Conservation (phyloP, 306 rosid genomes). For the Prunus fruticosa region DNA sequence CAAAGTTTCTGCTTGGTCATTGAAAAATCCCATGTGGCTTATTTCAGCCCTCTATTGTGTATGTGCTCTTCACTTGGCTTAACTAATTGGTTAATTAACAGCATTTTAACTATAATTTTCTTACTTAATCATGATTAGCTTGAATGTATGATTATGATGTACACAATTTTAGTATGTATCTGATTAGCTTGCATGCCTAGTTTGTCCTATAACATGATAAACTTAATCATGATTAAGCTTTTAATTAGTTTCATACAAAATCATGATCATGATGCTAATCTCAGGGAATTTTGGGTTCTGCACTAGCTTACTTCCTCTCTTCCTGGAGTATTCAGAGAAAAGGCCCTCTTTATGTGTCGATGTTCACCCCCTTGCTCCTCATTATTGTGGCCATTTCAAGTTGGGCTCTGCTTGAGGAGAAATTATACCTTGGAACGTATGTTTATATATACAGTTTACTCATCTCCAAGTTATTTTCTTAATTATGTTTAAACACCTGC, state of each 20-base stretch:
- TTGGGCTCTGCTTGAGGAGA: conserved; percentile 67
- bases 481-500: neutral
- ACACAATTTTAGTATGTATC: too few relatives aligned
- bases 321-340: conserved; percentile 67
- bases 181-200: too few relatives aligned
- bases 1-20: conserved; percentile 53
- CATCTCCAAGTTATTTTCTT: neutral
- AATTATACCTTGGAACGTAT: conserved; percentile 68
- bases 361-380: conserved; percentile 66
- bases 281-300: conserved; percentile 63
- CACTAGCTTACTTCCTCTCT: conserved; percentile 42
- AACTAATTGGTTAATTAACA: too few relatives aligned
- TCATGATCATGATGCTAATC: neutral
- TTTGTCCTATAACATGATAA: neutral
- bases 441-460: conserved; percentile 4
- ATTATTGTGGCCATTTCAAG: conserved; percentile 53
- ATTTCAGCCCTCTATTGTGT: conserved; percentile 57
- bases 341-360: conserved; percentile 75
- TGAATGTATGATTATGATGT: too few relatives aligned
- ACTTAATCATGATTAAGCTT: neutral
- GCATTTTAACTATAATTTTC: too few relatives aligned
- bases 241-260: neutral
- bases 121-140: too few relatives aligned
- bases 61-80: neutral
- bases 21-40: conserved; percentile 40